These are phyloP conservation scores for Aspergillus phoenicis DNA, from an alignment of 2,329 filamentous ascomycete species.

Conservation along the genomic window DNA sequence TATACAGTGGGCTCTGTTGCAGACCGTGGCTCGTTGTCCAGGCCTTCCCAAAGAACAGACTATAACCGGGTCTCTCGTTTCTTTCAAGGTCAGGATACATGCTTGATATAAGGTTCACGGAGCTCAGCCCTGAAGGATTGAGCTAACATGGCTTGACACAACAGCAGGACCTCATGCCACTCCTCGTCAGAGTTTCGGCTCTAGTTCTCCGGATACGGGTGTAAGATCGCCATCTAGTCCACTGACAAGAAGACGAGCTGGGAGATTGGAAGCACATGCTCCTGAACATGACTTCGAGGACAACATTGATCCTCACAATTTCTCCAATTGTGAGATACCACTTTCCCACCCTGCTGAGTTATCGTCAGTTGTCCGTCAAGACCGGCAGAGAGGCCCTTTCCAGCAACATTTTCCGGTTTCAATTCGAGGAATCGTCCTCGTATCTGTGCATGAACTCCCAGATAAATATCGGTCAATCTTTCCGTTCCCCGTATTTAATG, in stretches of 20 bases:
- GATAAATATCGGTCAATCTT: slow-evolving; percentile 72
- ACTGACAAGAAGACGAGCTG: slow-evolving; percentile 27
- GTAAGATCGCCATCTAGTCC: slow-evolving; percentile 36
- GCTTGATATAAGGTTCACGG: background rate
- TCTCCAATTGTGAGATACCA: background rate
- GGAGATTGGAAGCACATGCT: slow-evolving; percentile 9
- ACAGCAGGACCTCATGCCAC: slow-evolving; percentile 24
- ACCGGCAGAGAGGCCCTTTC: slow-evolving; percentile 18
- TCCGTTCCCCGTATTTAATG: slow-evolving; percentile 75
- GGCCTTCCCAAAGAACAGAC: slow-evolving; percentile 2
- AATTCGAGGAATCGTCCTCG: slow-evolving; percentile 62
- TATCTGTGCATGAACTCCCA: slow-evolving; percentile 64
- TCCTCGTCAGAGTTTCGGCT: slow-evolving; percentile 25
- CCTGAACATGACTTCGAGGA: background rate
- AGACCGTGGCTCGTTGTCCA: background rate
- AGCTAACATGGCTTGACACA: background rate
- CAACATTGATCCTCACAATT: background rate
- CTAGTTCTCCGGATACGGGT: slow-evolving; percentile 32
- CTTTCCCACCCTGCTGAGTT: background rate
- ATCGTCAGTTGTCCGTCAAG: background rate
- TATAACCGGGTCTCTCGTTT: slow-evolving; percentile 28
- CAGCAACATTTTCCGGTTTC: slow-evolving; percentile 31
- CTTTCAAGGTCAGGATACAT: slow-evolving; percentile 33
- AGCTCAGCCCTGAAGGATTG: no score
- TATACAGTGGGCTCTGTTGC: slow-evolving; percentile 3